Evolutionary conservation across 768 basidiomycete species (phyloP).

Genomic region (Suillus variegatus): DNA sequence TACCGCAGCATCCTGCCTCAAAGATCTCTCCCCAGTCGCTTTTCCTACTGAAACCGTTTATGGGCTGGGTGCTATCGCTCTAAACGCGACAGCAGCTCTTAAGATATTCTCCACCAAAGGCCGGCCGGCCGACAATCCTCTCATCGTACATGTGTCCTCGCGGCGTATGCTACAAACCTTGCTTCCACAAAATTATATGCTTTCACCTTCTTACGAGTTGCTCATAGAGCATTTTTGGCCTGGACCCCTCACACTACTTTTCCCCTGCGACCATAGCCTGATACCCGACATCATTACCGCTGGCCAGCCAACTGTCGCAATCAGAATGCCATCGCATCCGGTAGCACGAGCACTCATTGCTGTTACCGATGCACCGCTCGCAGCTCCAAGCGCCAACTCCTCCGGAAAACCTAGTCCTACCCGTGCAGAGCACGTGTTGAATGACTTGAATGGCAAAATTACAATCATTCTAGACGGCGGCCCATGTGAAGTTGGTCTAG

Average conservation of each 20-base stretch:
- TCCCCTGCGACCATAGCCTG: slow-evolving; percentile 64
- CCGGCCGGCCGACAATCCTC: slow-evolving; percentile 92
- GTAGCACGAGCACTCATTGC: slow-evolving; percentile 90
- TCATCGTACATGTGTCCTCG: slow-evolving; percentile 96
- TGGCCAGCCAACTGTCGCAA: slow-evolving; percentile 76
- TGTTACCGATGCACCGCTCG: slow-evolving; percentile 70
- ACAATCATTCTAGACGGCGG: slow-evolving; percentile 91
- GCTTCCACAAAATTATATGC: slow-evolving; percentile 62
- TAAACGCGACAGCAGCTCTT: slow-evolving; percentile 59
- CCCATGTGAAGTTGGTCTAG: slow-evolving; percentile 83
- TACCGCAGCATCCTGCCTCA: slow-evolving; percentile 56
- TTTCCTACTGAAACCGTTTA: slow-evolving; percentile 99
- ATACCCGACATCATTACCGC: slow-evolving; percentile 83
- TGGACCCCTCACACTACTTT: slow-evolving; percentile 89
- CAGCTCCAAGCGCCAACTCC: slow-evolving; percentile 94
- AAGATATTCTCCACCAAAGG: slow-evolving; percentile 89
- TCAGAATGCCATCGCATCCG: slow-evolving; percentile 94
- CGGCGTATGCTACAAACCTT: slow-evolving; percentile 75
- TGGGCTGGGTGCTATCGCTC: slow-evolving; percentile 89
- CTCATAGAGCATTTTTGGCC: slow-evolving; percentile 93
- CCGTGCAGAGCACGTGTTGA: slow-evolving; percentile 77
- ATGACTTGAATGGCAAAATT: slow-evolving; percentile 77
- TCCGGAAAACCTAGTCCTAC: slow-evolving; percentile 96
- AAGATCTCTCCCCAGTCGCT: slow-evolving; percentile 59
- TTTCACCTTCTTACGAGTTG: slow-evolving; percentile 65